Evolutionary conservation across 108 stramenopile species (phyloP), one percentile per base, ranked within the genome.

Genomic region (Cyclotella kingstonii): DNA sequence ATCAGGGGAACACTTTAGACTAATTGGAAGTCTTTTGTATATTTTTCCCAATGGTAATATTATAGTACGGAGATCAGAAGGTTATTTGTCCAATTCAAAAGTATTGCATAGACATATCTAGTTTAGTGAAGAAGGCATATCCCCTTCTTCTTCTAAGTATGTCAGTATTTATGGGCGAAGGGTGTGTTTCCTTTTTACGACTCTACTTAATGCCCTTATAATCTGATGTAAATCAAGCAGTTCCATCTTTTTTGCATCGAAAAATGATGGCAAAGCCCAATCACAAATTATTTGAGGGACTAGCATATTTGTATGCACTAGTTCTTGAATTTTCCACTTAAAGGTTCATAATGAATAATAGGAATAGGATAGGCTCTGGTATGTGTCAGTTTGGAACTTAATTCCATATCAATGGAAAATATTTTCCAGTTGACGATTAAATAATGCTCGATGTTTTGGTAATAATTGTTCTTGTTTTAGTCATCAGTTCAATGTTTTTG

Each of bases 111-210:
- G n/a, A n/a, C n/a, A n/a, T n/a, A n/a, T n/a, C n/a, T n/a, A n/a
- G n/a, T 29, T 70, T 69, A 3, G 76, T 60, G 26, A 71, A 66
- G 39, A 42, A 69, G 11, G 27, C 15, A 43, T 69, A 71, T 29
- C 69, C 76, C 9, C 26, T 25, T 4, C 49, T 40, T n/a, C 41
- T 58, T 22, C 29, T 12, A 0, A 79, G 31, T 1, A 73, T 63
- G 29, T 79, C 78, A 9, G 47, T 42, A 10, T 73, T 79, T 5
- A 48, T 39, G 3, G 79, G 79, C 28, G 72, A 54, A n/a, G 51
- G 51, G n/a, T 44, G 18, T 44, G 2, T 2, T 18, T 9, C 23
- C 19, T 5, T 1, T 18, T 8, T 46, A 2, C 19, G 9, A 12
- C 5, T 19, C 23, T 46, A 5, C 23, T 46, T 5, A 46, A 22